Evolutionary conservation across 352 stramenopile species (phyloP).

Genomic region (Phytophthora megakarya): DNA sequence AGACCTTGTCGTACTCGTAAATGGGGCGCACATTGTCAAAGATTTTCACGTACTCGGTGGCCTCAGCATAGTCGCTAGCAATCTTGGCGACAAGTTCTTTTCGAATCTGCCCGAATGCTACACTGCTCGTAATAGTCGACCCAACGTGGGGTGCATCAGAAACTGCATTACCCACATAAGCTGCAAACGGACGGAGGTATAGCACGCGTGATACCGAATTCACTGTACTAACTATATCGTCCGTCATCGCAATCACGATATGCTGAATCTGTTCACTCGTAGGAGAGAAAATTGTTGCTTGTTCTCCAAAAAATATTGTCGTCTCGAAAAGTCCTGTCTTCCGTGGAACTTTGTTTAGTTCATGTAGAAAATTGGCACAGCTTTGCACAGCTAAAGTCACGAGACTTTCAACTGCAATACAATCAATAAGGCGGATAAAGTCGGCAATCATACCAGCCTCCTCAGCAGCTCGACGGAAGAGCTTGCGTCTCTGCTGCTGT

Average conservation of each 20-base stretch:
- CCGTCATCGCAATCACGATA: slow-evolving; percentile 88
- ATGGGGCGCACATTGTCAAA: slow-evolving; percentile 93
- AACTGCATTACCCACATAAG: slow-evolving; percentile 71
- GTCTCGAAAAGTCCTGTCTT: slow-evolving; percentile 95
- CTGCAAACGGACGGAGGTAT: slow-evolving; percentile 87
- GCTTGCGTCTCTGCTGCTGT: slow-evolving; percentile 76
- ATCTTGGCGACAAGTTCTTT: slow-evolving; percentile 87
- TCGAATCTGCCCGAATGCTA: slow-evolving; percentile 77
- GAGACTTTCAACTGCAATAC: slow-evolving; percentile 92
- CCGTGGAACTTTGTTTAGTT: slow-evolving; percentile 86
- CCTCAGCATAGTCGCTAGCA: slow-evolving; percentile 84
- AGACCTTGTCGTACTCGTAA: slow-evolving; percentile 91
- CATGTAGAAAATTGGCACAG: slow-evolving; percentile 84
- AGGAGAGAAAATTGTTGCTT: slow-evolving; percentile 82
- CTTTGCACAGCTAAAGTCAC: slow-evolving; percentile 85
- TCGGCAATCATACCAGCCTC: slow-evolving; percentile 91
- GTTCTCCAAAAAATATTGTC: slow-evolving; percentile 89
- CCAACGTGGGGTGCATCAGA: slow-evolving; percentile 79
- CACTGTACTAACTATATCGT: slow-evolving; percentile 89
- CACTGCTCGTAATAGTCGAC: slow-evolving; percentile 70
- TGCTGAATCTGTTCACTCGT: slow-evolving; percentile 90
- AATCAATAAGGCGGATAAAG: slow-evolving; percentile 94
- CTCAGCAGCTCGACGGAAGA: slow-evolving; percentile 85
- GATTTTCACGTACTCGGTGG: slow-evolving; percentile 90
- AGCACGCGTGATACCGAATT: slow-evolving; percentile 90